phyloP scores from a whole-genome alignment of 441 rosid genomes.

The Syzygium syzygioides region DNA sequence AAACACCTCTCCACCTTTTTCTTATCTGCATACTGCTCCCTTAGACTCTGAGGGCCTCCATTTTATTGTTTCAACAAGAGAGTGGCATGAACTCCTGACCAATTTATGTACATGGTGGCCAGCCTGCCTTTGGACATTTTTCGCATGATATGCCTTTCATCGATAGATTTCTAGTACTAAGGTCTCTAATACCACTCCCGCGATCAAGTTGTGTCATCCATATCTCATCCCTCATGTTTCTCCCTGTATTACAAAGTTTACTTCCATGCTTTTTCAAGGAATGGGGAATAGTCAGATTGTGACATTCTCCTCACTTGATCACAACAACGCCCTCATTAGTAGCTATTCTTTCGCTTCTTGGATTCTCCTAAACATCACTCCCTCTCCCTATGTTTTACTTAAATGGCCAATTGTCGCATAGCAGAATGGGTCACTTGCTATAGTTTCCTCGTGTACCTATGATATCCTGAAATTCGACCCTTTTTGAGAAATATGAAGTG shows the following conservation, averaged over 20 bases:
- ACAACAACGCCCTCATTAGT: neutral
- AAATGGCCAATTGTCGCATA: neutral
- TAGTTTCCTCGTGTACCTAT: neutral
- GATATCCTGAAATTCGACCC: too few relatives aligned
- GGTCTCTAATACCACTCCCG: neutral
- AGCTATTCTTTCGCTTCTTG: neutral
- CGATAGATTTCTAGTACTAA: neutral
- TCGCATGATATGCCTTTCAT: neutral
- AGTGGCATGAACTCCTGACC: neutral
- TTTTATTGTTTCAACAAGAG: neutral
- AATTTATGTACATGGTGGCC: neutral
- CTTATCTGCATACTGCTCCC: neutral
- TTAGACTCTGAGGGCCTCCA: neutral
- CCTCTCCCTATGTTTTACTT: neutral
- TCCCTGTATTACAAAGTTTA: neutral
- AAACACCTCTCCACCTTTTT: neutral
- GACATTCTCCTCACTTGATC: neutral
- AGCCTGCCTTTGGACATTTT: neutral
- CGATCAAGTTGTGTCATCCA: neutral
- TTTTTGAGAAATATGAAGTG: too few relatives aligned
- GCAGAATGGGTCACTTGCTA: neutral
- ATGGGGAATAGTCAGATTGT: accelerated
- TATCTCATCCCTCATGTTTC: neutral
- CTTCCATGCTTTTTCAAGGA: neutral
- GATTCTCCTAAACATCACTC: neutral